phyloP scores from a whole-genome alignment of 148 eudicot genomes.

The Limonium bicolor region DNA sequence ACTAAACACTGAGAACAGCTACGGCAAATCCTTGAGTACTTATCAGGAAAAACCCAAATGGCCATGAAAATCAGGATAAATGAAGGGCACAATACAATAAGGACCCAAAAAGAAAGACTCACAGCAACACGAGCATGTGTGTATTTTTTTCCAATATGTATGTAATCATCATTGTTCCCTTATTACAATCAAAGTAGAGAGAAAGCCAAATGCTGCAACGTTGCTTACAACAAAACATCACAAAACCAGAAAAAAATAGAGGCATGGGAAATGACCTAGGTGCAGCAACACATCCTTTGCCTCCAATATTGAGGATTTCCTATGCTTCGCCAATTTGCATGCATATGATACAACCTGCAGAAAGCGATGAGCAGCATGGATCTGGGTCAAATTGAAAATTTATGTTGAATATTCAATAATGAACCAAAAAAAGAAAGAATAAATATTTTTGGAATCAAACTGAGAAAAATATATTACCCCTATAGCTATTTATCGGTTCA shows the following conservation, averaged over 20 bases:
- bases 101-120: no score
- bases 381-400: no score
- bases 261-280: conserved; percentile 46
- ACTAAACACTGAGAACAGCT: neutral
- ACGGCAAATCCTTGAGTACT: neutral
- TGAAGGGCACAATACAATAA: no score
- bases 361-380: no score
- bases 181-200: neutral
- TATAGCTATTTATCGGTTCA: no score
- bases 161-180: neutral
- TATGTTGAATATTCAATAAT: no score
- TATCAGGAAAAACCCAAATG: neutral
- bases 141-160: neutral
- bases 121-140: neutral
- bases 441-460: no score
- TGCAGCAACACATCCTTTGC: conserved; percentile 86
- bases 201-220: neutral
- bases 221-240: neutral
- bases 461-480: no score
- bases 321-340: conserved; percentile 89
- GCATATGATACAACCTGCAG: conserved; percentile 86
- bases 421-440: no score
- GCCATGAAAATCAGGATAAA: neutral
- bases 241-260: neutral
- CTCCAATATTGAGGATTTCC: conserved; percentile 80